Evolutionary conservation across 495 filamentous ascomycete species (phyloP).

Genomic region (Cudoniella acicularis): DNA sequence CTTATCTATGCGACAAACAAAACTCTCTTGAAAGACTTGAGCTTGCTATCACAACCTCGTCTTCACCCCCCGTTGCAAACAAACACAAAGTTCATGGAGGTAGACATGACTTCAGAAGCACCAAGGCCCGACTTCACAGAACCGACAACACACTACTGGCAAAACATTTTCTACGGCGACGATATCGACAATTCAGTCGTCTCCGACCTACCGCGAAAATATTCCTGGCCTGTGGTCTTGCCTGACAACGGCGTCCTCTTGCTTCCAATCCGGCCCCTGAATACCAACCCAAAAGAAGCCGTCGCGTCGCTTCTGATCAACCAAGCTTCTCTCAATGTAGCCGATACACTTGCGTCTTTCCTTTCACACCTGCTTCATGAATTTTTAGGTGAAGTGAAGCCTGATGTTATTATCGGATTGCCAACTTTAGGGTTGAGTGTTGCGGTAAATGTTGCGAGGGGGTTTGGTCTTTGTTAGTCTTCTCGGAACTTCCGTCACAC

Average conservation of each 20-base stretch:
- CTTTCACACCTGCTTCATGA: conserved; percentile 12
- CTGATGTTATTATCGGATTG: conserved; percentile 21
- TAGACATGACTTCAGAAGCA: background rate
- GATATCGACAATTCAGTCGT: background rate
- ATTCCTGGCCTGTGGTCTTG: conserved; percentile 9
- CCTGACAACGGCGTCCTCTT: conserved; percentile 14
- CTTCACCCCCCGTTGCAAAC: too few species aligned
- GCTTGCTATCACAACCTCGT: too few species aligned
- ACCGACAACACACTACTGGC: conserved; percentile 24
- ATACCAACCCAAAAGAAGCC: conserved; percentile 13
- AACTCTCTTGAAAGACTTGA: too few species aligned
- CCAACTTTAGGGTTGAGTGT: conserved; percentile 20
- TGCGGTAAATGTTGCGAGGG: conserved; percentile 12
- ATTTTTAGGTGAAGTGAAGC: background rate
- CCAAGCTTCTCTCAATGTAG: conserved; percentile 39
- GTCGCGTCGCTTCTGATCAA: conserved; percentile 35
- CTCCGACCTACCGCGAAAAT: conserved; percentile 11
- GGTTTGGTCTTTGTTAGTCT: conserved; percentile 17
- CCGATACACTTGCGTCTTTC: conserved; percentile 35
- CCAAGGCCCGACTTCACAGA: conserved; percentile 13
- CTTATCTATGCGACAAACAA: too few species aligned
- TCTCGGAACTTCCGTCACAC: too few species aligned
- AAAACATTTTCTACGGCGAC: conserved; percentile 20
- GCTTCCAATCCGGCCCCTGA: conserved; percentile 18
- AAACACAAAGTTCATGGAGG: too few species aligned